Percentiles rank a stretch among this genome's conserved stretches.
These are phyloP conservation scores for Tuber umbilicatum DNA, from an alignment of 495 filamentous ascomycete genomes.

Conservation along the genomic window DNA sequence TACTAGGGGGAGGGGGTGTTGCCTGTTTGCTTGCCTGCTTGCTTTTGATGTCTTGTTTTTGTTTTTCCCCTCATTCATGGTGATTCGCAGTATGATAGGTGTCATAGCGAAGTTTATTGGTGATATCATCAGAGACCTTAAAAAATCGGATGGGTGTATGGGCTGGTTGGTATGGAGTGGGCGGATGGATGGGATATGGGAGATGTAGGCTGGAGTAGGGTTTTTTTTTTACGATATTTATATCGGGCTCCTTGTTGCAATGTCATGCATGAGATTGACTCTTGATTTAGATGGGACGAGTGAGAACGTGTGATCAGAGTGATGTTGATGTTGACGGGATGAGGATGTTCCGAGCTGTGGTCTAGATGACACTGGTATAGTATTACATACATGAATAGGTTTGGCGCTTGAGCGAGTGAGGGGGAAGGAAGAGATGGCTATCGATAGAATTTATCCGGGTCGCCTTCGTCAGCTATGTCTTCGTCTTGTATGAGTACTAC, in stretches of 20 bases:
- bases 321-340: neutral
- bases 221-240: neutral
- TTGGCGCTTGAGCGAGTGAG: neutral
- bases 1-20: conserved; percentile 30
- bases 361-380: neutral
- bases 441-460: neutral
- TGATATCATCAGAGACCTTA: conserved; percentile 22
- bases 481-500: neutral
- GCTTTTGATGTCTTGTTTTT: conserved; percentile 12
- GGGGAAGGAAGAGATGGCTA: neutral
- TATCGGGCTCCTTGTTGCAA: neutral
- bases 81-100: conserved; percentile 2
- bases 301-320: neutral
- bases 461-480: neutral
- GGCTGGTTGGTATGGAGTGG: neutral
- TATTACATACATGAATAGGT: neutral
- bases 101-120: conserved; percentile 20
- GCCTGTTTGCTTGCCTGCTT: conserved; percentile 20
- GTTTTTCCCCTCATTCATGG: neutral
- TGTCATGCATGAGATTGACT: neutral
- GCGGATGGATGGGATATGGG: neutral
- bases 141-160: conserved; percentile 21
- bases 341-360: neutral
- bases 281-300: neutral
- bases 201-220: neutral